Base-by-base conservation (phyloP, 371 early-diverging fungal species). In the Mucor sp. region DNA sequence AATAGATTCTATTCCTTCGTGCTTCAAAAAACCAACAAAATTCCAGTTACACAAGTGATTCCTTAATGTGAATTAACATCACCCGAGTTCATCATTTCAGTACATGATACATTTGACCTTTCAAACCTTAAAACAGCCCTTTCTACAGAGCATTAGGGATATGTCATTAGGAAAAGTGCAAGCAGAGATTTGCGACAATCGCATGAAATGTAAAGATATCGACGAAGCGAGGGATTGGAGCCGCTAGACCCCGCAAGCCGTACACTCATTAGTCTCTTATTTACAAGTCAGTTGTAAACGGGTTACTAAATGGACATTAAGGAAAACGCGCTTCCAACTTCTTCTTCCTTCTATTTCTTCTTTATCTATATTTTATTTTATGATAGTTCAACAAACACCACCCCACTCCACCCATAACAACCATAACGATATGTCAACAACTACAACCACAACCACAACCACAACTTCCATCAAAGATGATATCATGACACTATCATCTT, bases 401-500 rank as follows among this genome's bases (percentile, higher is more conserved):
- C 61, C 61, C 61, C 61, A 25, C 47, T 61, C 61, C 61, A 44
- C 58, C 32, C 15, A 58, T 21, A 9, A 4, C 19, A 19, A 58
- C 58, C 8, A 28, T 43, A 60, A 50, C n/a, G 50, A 50, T 11
- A 41, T 60, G 60, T n/a, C 53, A 27, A 53, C 57, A 23, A 60
- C 35, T 23, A 58, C 37, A 9, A 60, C 35, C 35, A 58, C 37
- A 9, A 44, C 41, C 28, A 55, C 58, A n/a, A 47, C 65, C 15
- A 63, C 56, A n/a, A 56, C 41, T 5, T 48, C 47, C 11, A 47
- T 35, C 9, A 58, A 43, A 23, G 50, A 65, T 65, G 65, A 65
- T 65, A 58, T 58, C 15, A 66, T 66, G 60, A 66, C 53, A 25
- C 17, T 60, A 59, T 66, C 60, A 39, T 66, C 65, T 19, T 63